Percentiles rank a stretch among this genome's conserved stretches.
phyloP scores from a whole-genome alignment of 257 asterid genomes.

The Salvia hispanica region DNA sequence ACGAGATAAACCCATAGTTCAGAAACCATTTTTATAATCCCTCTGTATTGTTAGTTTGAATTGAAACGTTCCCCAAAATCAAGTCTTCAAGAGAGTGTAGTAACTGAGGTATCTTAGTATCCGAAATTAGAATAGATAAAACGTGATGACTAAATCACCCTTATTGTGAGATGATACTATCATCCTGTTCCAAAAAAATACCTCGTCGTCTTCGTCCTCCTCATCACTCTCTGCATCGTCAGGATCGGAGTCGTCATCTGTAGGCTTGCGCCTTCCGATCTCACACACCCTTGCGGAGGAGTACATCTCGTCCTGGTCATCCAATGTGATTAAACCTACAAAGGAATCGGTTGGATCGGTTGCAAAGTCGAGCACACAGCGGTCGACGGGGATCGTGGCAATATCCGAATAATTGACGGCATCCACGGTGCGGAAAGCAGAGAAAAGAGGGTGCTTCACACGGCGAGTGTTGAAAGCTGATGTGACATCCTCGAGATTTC shows the following conservation, averaged over 20 bases:
- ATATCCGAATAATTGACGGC: conserved; percentile 92
- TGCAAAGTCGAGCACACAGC: conserved; percentile 92
- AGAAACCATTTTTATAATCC: too few species aligned
- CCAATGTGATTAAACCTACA: conserved; percentile 88
- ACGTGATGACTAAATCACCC: too few species aligned
- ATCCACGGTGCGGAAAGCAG: conserved; percentile 95
- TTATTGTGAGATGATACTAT: too few species aligned
- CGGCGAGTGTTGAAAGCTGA: conserved; percentile 82
- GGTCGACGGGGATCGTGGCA: conserved; percentile 88
- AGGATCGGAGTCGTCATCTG: conserved; percentile 96
- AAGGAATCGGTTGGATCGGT: conserved; percentile 93
- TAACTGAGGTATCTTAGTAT: too few species aligned
- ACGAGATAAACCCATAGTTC: too few species aligned
- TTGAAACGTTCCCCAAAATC: too few species aligned
- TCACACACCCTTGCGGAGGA: conserved; percentile 92
- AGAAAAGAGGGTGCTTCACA: conserved; percentile 85
- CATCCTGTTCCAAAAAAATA: too few species aligned
- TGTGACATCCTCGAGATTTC: conserved; percentile 90
- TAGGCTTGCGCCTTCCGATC: conserved; percentile 87
- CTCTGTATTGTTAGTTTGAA: too few species aligned
- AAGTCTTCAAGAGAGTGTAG: too few species aligned
- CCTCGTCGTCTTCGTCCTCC: conserved; percentile 77
- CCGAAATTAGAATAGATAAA: too few species aligned
- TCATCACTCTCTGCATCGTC: conserved; percentile 95
- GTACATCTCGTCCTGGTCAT: conserved; percentile 94